Evolutionary conservation across 768 basidiomycete genomes (phyloP).

Genomic region (Glaciozyma antarctica): DNA sequence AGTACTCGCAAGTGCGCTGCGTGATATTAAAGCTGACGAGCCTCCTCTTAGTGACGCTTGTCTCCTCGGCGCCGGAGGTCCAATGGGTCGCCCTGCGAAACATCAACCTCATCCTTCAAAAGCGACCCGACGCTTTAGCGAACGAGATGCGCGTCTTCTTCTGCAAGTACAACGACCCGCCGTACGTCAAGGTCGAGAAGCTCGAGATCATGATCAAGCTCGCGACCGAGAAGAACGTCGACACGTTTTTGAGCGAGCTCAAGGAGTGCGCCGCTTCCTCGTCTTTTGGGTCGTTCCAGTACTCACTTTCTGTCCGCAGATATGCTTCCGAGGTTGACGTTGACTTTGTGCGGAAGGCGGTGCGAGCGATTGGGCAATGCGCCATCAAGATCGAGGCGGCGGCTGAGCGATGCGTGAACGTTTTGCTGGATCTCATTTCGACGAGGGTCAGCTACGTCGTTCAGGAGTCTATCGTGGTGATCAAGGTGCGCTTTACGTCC

Average conservation of each 20-base stretch:
- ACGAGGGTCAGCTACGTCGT: conserved; percentile 95
- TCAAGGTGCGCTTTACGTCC: conserved; percentile 61
- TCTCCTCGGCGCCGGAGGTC: conserved; percentile 92
- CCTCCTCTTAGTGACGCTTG: conserved; percentile 59
- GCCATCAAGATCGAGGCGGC: conserved; percentile 90
- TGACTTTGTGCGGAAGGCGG: conserved; percentile 89
- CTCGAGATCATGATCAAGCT: conserved; percentile 96
- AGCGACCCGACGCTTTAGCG: conserved; percentile 74
- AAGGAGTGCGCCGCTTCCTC: conserved; percentile 62
- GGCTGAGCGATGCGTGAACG: conserved; percentile 89
- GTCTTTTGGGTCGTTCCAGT: neutral
- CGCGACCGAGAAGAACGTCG: conserved; percentile 81
- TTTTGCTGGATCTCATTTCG: conserved; percentile 80
- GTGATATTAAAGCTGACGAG: neutral
- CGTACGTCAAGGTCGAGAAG: conserved; percentile 99
- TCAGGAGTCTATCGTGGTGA: conserved; percentile 94
- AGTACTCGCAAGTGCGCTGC: conserved; percentile 37
- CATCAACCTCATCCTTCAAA: conserved; percentile 91
- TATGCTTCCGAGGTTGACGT: conserved; percentile 97
- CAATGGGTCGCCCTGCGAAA: conserved; percentile 98
- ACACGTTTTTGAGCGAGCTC: conserved; percentile 85
- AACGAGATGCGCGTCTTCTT: conserved; percentile 99
- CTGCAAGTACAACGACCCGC: conserved; percentile 98
- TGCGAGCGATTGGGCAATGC: conserved; percentile 91
- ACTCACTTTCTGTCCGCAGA: conserved; percentile 42